phyloP scores from a whole-genome alignment of 768 basidiomycete species.

The Tylopilus subfusipes region DNA sequence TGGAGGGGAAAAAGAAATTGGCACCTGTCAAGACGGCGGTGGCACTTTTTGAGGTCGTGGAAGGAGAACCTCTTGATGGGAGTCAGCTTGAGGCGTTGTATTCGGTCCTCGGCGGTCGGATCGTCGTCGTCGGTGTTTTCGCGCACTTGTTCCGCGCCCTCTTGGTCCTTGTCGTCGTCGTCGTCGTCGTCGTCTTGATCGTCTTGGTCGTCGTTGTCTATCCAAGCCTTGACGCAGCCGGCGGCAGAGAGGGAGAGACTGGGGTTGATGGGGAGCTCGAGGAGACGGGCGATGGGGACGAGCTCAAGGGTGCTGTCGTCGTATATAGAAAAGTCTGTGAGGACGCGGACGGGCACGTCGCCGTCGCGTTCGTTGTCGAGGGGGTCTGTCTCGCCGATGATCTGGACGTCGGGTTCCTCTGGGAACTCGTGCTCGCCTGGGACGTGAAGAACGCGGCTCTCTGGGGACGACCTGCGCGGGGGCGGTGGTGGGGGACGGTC shows the following conservation, averaged over 20 bases:
- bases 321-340: conserved; percentile 55
- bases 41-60: conserved; percentile 36
- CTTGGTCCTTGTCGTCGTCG: conserved; percentile 20
- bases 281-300: conserved; percentile 40
- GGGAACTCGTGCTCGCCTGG: conserved; percentile 32
- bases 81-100: conserved; percentile 38
- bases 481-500: conserved; percentile 8
- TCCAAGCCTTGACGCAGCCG: conserved; percentile 37
- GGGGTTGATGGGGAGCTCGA: conserved; percentile 27
- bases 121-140: conserved; percentile 1
- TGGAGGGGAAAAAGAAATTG: not conserved
- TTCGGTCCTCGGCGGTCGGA: conserved; percentile 3
- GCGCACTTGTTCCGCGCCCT: conserved; percentile 15
- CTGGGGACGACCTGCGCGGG: conserved; percentile 3
- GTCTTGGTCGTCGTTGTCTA: conserved; percentile 32
- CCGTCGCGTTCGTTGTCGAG: conserved; percentile 27
- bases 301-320: conserved; percentile 35
- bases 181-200: conserved; percentile 24
- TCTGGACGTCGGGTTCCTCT: conserved; percentile 40
- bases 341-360: conserved; percentile 53
- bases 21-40: conserved; percentile 43
- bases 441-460: conserved; percentile 11
- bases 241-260: conserved; percentile 34
- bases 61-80: conserved; percentile 45
- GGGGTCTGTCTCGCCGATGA: conserved; percentile 41